Evolutionary conservation across 495 filamentous ascomycete genomes (phyloP), one percentile per base, ranked within the genome.

Genomic region (Hyaloscypha bicolor): DNA sequence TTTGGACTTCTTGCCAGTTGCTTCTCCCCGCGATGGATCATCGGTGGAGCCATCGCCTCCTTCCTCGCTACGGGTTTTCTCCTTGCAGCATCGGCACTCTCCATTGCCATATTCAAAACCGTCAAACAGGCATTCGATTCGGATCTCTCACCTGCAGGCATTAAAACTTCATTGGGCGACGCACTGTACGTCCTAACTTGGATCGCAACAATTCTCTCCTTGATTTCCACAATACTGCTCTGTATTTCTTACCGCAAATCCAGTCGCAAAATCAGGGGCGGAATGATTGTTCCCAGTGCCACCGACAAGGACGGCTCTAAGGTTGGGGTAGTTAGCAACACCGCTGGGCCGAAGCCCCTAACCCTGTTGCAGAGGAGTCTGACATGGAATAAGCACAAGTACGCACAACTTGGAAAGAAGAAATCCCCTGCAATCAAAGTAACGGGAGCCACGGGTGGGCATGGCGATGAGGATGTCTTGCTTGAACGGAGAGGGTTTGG

Each of bases 391-490:
- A 71, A 66, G 4, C 77, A 77, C 64, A 76, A 73, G 57, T 81
- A 81, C 45, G 72, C 73, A 12, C 74, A 75, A 65, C 62, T 79
- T 56, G 76, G 79, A 53, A 71, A 72, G 55, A 75, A 77, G 42
- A 69, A 55, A 22, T 48, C 42, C 8, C 42, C 42, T 48, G 42
- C 16, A 4, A 19, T 48, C 42, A 62, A 64, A 19, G 52, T 72
- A 1, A 62, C 33, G 0, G 60, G 45, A 11, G 29, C 30, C 37
- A 12, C 6, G 21, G 16, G 16, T 14, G 6, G 16, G 6, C 12
- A 37, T 16, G 42, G 29, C 4, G 60, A 62, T 30, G 37, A 52
- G 1, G 60, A 62, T 62, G 21, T 62, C 9, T 32, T 62, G 39
- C 42, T 48, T 19, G 39, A 51, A 29, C 21, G 30, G 60, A 62